These are phyloP conservation scores for Geoglossum glabrum DNA, from an alignment of 495 filamentous ascomycete species.

Conservation along the genomic window DNA sequence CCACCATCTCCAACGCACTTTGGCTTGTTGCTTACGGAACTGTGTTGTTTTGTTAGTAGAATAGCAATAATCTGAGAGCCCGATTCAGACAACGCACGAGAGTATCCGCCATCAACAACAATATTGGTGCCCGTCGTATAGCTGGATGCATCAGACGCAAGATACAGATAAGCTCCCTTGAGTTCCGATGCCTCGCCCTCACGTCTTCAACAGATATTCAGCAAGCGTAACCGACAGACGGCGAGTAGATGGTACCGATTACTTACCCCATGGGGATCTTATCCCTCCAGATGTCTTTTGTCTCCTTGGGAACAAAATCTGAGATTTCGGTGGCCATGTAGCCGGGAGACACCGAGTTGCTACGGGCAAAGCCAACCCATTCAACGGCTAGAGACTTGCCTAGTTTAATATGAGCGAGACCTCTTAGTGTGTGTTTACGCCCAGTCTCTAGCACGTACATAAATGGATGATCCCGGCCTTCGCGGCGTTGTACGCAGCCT, in stretches of 20 bases:
- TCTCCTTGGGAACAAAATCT: constrained; percentile 45
- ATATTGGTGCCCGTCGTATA: constrained; percentile 75
- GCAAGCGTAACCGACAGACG: neutral
- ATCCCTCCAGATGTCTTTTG: constrained; percentile 53
- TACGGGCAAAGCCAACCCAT: constrained; percentile 69
- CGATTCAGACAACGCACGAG: neutral
- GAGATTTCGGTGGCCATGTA: constrained; percentile 79
- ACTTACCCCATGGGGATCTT: constrained; percentile 67
- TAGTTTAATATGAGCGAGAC: neutral
- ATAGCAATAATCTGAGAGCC: neutral
- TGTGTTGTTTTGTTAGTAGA: neutral
- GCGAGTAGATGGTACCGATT: neutral
- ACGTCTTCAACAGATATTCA: constrained; percentile 20
- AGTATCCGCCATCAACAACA: constrained; percentile 45
- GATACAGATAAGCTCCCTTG: constrained; percentile 76
- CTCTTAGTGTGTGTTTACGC: neutral
- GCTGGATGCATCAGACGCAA: constrained; percentile 63
- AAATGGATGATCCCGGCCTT: constrained; percentile 74
- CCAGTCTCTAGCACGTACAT: constrained; percentile 27
- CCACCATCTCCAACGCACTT: neutral
- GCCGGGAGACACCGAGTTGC: constrained; percentile 66
- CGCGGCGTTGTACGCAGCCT: constrained; percentile 71
- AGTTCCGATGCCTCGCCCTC: constrained; percentile 56
- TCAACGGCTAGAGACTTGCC: constrained; percentile 51
- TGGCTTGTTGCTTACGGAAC: neutral